Conservation (phyloP, 441 rosid species). For the Adansonia madagascariensis region DNA sequence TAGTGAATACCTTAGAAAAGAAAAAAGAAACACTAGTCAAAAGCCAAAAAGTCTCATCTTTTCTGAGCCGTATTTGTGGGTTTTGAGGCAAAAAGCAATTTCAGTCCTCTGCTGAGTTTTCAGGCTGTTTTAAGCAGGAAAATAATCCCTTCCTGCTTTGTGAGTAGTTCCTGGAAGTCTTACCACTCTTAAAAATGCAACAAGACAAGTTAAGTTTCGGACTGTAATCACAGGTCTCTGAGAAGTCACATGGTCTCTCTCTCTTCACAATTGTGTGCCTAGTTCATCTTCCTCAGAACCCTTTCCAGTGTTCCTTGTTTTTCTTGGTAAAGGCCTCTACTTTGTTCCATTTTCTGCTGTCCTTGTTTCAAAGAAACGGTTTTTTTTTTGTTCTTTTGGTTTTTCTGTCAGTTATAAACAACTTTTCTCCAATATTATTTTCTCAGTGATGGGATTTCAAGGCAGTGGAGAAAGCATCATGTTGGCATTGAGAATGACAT, state of each 20-base stretch:
- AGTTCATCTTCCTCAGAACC: conserved; percentile 26
- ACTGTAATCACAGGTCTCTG: conserved; percentile 41
- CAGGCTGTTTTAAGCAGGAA: conserved; percentile 41
- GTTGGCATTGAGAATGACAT: conserved; percentile 48
- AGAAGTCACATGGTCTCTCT: conserved; percentile 28
- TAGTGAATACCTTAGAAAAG: conserved; percentile 20
- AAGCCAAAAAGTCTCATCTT: conserved; percentile 43
- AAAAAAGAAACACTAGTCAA: conserved; percentile 39
- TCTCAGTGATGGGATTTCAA: conserved; percentile 51
- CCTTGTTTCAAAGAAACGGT: not conserved
- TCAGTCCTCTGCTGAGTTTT: conserved; percentile 32
- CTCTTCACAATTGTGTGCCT: conserved; percentile 14
- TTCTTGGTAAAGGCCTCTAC: conserved; percentile 20
- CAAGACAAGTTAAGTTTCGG: conserved; percentile 51
- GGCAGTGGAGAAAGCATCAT: conserved; percentile 50
- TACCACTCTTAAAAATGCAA: conserved; percentile 38
- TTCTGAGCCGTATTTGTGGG: conserved; percentile 31
- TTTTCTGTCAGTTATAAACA: conserved; percentile 4
- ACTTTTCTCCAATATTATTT: not conserved
- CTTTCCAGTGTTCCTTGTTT: conserved; percentile 27
- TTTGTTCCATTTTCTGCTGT: not conserved
- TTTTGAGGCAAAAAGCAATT: conserved; percentile 17
- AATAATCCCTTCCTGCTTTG: conserved; percentile 39
- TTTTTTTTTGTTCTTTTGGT: not conserved
- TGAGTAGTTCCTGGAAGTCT: conserved; percentile 35